Conservation (phyloP, 164 flowering plant genomes). For the Houttuynia cordata region DNA sequence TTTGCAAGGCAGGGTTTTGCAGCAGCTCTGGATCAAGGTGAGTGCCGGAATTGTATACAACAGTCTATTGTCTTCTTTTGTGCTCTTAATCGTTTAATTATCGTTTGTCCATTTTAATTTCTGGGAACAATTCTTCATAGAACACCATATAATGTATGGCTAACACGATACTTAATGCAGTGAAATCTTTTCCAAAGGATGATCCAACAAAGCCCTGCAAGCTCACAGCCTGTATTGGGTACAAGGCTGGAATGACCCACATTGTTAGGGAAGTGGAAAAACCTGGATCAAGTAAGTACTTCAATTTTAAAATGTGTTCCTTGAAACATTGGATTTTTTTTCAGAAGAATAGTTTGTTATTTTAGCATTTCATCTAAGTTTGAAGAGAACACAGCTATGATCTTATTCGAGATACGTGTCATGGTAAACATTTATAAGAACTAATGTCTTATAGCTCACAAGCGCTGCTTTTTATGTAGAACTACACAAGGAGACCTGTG, state of each 20-base stretch:
- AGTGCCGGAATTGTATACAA: too few relatives aligned
- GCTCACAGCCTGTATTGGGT: slow-evolving; percentile 61
- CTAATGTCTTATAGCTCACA: background rate
- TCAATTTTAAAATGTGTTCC: background rate
- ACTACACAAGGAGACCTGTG: slow-evolving; percentile 69
- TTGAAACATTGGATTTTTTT: background rate
- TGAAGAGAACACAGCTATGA: background rate
- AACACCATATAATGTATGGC: too few relatives aligned
- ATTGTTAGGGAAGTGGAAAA: slow-evolving; percentile 83
- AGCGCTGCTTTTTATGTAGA: slow-evolving; percentile 16
- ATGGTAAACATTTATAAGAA: background rate
- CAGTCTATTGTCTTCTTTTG: too few relatives aligned
- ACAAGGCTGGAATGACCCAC: slow-evolving; percentile 83
- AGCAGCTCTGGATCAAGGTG: too few relatives aligned
- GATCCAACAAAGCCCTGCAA: slow-evolving; percentile 47
- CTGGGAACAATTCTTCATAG: too few relatives aligned
- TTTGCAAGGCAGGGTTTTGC: too few relatives aligned
- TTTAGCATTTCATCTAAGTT: background rate
- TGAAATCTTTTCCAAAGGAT: slow-evolving; percentile 72
- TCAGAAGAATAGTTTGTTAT: background rate
- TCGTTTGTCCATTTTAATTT: too few relatives aligned
- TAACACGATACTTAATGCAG: slow-evolving; percentile 17
- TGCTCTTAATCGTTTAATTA: too few relatives aligned
- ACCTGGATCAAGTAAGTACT: slow-evolving; percentile 66
- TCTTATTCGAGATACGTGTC: background rate